These are phyloP conservation scores for Tricholoma terreum DNA, from an alignment of 768 basidiomycete species.

Conservation along the genomic window DNA sequence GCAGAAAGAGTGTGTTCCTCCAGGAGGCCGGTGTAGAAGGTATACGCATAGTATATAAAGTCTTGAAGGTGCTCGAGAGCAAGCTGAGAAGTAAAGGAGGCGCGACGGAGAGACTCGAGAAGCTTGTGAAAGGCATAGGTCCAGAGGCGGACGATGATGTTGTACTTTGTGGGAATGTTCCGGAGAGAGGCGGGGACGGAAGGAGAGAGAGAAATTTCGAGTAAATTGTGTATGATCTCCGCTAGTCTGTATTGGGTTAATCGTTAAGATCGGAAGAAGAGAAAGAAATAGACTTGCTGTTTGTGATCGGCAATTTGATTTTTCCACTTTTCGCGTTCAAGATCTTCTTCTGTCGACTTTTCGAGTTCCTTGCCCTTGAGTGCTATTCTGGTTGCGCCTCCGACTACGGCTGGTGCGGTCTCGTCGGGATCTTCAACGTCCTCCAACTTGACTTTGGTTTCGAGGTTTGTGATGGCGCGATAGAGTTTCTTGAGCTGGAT, in stretches of 20 bases:
- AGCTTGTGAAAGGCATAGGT: constrained; percentile 86
- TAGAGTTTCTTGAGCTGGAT: constrained; percentile 79
- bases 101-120: constrained; percentile 85
- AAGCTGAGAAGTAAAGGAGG: constrained; percentile 63
- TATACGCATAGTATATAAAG: constrained; percentile 93
- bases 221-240: constrained; percentile 85
- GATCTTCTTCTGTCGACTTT: constrained; percentile 41
- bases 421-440: constrained; percentile 50
- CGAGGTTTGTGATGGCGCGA: constrained; percentile 75
- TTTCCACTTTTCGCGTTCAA: constrained; percentile 75
- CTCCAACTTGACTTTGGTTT: constrained; percentile 67
- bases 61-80: constrained; percentile 92
- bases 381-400: constrained; percentile 41
- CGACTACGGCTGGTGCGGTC: constrained; percentile 32
- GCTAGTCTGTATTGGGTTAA: constrained; percentile 60
- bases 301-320: constrained; percentile 79
- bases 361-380: constrained; percentile 39
- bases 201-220: constrained; percentile 82
- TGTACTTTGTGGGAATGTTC: constrained; percentile 90
- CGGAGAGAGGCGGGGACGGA: constrained; percentile 86
- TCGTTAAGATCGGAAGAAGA: constrained; percentile 5
- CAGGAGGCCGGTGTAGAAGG: constrained; percentile 85
- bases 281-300: constrained; percentile 48
- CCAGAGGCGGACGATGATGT: constrained; percentile 94
- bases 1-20: constrained; percentile 70